Evolutionary conservation across 768 basidiomycete genomes (phyloP), one percentile per base, ranked within the genome.

Genomic region (Suillus alpinus): DNA sequence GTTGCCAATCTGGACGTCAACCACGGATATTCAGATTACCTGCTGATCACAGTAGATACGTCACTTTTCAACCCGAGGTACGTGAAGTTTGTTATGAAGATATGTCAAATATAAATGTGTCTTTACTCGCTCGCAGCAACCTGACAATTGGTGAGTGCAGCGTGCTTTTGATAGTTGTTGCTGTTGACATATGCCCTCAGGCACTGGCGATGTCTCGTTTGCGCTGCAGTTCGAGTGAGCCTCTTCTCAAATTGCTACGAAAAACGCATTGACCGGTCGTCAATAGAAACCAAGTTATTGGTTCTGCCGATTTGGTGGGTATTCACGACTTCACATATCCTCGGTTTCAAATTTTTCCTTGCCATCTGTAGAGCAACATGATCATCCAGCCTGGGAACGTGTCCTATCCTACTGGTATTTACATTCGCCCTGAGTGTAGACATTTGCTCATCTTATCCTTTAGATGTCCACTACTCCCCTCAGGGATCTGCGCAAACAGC

Each of bases 21-120:
- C 43, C 87, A 85, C 57, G 89, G 89, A 7, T 90, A 82, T 75
- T 60, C 83, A 0, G 81, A 86, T 66, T 86, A 79, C 69, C 76
- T 91, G n/a, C 77, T 89, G 55, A 89, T 91, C 74, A 88, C 80
- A 66, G 83, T 84, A 13, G 75, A 82, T 46, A 83, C 84, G 20
- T 75, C 78, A 1, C 72, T 90, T 26, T 87, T 82, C 69, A 90
- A 89, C 61, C 88, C 89, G 13, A 88, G 83, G 84, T 84, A 63
- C 63, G 74, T 55, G 29, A 16, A 34, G 43, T 59, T 12, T 8
- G 4, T 51, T 61, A 37, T 26, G 41, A 46, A 44, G 49, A 20
- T 23, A 37, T 29, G 8, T 13, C 51, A 62, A 44, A 67, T 57
- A 34, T 9, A 34, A 9, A 37, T 62, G 23, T 29, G 2, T 1